Conservation (phyloP, 768 basidiomycete genomes). For the Nidularia sp. region DNA sequence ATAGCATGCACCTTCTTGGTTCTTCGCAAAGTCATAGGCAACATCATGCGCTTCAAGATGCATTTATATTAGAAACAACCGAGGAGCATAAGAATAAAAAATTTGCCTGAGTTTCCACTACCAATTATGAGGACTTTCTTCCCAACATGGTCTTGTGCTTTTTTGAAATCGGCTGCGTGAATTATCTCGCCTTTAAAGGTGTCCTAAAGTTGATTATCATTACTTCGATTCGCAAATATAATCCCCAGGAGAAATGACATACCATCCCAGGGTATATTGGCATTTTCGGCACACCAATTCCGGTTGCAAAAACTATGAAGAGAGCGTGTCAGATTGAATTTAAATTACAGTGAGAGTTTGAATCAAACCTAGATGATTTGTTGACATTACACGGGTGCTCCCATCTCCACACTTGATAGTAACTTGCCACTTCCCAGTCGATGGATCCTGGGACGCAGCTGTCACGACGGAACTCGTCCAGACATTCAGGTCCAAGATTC, state of each 20-base stretch:
- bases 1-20: too few relatives aligned
- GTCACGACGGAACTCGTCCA: constrained; percentile 31
- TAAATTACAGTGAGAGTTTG: too few relatives aligned
- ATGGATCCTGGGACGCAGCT: too few relatives aligned
- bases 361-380: too few relatives aligned
- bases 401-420: constrained; percentile 28
- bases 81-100: not conserved
- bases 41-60: too few relatives aligned
- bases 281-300: constrained; percentile 38
- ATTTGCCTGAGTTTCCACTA: constrained; percentile 45
- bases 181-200: constrained; percentile 34
- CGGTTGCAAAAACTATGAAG: constrained; percentile 53
- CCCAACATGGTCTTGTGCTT: constrained; percentile 41
- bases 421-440: constrained; percentile 44
- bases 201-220: too few relatives aligned
- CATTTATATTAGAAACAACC: too few relatives aligned
- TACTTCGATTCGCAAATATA: too few relatives aligned
- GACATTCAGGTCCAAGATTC: constrained; percentile 38
- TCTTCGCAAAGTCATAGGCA: too few relatives aligned
- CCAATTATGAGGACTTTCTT: constrained; percentile 53
- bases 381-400: too few relatives aligned
- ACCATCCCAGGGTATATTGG: constrained; percentile 43
- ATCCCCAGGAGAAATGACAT: too few relatives aligned
- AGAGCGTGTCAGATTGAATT: constrained; percentile 48
- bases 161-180: constrained; percentile 48